A percentile compares a stretch with the other conserved stretches of the same genome.
Conservation (phyloP, 129 eudicot species). For the Silybum marianum region DNA sequence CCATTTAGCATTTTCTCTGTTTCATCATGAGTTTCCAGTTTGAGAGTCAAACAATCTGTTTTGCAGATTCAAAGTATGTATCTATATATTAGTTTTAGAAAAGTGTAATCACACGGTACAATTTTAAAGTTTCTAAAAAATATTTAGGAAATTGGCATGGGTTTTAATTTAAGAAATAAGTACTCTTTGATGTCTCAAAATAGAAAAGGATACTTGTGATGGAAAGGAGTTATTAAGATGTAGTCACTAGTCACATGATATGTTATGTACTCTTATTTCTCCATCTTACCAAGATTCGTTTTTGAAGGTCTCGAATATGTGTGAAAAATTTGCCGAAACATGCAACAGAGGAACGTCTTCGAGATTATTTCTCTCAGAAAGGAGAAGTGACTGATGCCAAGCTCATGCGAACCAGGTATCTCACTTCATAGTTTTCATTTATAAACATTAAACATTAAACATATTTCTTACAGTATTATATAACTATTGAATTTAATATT, state of each 20-base stretch:
- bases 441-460: not conserved
- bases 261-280: not conserved
- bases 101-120: not conserved
- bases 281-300: not conserved
- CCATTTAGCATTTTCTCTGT: not conserved
- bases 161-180: not conserved
- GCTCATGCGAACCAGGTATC: constrained; percentile 82
- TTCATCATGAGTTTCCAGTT: not conserved
- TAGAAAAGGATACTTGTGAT: not conserved
- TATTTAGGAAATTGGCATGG: not conserved
- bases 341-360: constrained; percentile 68
- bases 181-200: not conserved
- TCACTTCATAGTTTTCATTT: not conserved
- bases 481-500: constrained; percentile 24
- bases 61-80: not conserved
- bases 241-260: not conserved
- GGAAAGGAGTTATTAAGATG: not conserved
- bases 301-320: constrained; percentile 84
- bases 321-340: constrained; percentile 83
- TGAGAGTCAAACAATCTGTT: not conserved
- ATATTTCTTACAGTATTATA: not conserved
- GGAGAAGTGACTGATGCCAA: constrained; percentile 97
- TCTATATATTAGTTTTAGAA: not conserved
- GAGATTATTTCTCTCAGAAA: constrained; percentile 80
- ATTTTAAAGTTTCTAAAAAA: not conserved